These are phyloP conservation scores for Thermoascus crustaceus DNA, from an alignment of 2,329 filamentous ascomycete species.

Conservation along the genomic window DNA sequence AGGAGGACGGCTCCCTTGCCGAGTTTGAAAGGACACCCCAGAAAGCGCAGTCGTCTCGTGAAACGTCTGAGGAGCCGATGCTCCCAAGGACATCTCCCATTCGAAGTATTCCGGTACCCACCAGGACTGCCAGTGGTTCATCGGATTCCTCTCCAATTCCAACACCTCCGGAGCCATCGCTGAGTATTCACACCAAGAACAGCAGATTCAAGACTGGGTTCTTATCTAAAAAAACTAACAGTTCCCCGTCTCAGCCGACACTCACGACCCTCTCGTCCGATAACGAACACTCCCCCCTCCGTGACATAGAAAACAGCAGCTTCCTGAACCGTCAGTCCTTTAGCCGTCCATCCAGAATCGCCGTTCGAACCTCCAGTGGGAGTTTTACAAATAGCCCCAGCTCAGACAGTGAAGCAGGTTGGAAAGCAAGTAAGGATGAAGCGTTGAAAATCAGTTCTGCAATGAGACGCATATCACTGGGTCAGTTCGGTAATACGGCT, in stretches of 20 bases:
- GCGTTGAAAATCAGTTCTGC: conserved; percentile 48
- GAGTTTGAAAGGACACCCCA: conserved; percentile 90
- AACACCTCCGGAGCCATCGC: conserved; percentile 49
- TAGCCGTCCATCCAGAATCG: conserved; percentile 31
- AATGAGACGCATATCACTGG: conserved; percentile 47
- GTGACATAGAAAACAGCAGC: conserved; percentile 44
- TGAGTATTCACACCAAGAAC: conserved; percentile 56
- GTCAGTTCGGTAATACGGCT: conserved; percentile 30
- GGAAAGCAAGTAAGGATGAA: conserved; percentile 42
- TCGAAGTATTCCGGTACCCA: conserved; percentile 34
- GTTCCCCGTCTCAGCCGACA: conserved; percentile 55
- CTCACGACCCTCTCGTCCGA: conserved; percentile 55
- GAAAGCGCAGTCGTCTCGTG: conserved; percentile 53
- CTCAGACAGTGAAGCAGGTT: conserved; percentile 44
- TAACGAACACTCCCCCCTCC: conserved; percentile 47
- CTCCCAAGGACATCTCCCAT: conserved; percentile 47
- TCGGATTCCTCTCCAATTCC: conserved; percentile 51
- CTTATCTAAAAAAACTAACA: conserved; percentile 60
- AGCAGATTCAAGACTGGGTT: conserved; percentile 86
- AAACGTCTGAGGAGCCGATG: conserved; percentile 43
- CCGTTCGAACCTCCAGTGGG: conserved; percentile 32
- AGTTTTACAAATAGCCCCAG: conserved; percentile 24
- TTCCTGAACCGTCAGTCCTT: conserved; percentile 41
- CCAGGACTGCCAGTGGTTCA: conserved; percentile 28
- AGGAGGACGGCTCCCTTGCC: conserved; percentile 72